Conservation (phyloP, 306 rosid genomes). For the Lupinus albus region DNA sequence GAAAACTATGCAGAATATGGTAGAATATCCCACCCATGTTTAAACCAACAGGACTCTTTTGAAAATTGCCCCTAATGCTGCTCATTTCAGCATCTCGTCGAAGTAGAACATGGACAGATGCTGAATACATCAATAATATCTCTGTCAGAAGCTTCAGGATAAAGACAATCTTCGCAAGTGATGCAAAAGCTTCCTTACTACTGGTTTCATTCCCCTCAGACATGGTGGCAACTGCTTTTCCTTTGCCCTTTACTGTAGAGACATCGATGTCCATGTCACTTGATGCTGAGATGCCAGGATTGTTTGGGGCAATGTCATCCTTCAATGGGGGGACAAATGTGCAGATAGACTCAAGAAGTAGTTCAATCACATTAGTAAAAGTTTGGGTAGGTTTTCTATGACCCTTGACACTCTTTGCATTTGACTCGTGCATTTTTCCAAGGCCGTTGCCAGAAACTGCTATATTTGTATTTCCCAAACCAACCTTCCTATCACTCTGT, state of each 20-base stretch:
- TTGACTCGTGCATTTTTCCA: constrained; percentile 71
- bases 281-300: constrained; percentile 51
- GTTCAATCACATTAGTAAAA: constrained; percentile 81
- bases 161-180: constrained; percentile 88
- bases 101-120: constrained; percentile 92
- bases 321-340: constrained; percentile 68
- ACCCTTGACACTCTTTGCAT: constrained; percentile 57
- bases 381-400: constrained; percentile 78
- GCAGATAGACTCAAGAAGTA: constrained; percentile 81
- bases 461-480: constrained; percentile 55
- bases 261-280: constrained; percentile 94
- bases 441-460: constrained; percentile 64
- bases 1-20: constrained; percentile 86
- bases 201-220: constrained; percentile 64
- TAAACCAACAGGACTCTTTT: constrained; percentile 61
- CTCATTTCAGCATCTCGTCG: constrained; percentile 88
- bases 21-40: constrained; percentile 74
- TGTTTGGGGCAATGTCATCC: constrained; percentile 57
- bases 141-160: constrained; percentile 91
- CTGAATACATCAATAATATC: constrained; percentile 83
- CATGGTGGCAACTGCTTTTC: constrained; percentile 78
- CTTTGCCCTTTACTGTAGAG: constrained; percentile 83
- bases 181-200: constrained; percentile 76
- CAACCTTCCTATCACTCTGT: constrained; percentile 67
- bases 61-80: constrained; percentile 61